phyloP scores from a whole-genome alignment of 1,284 basidiomycete genomes.

The Xerocomus nothofagi region DNA sequence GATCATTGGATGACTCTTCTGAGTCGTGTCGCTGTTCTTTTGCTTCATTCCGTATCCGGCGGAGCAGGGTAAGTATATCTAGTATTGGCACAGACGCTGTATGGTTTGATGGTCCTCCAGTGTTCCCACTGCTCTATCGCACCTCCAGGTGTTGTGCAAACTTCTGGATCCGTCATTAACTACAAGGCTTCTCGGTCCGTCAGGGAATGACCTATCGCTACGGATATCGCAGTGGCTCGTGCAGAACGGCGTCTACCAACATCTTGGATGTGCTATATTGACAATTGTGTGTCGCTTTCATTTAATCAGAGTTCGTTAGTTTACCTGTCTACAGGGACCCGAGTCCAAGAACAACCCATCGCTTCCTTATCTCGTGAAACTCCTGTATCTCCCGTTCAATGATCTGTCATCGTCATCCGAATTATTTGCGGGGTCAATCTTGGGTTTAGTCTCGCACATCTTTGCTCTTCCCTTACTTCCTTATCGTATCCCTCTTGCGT shows the following conservation, averaged over 20 bases:
- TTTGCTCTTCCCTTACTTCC: slow-evolving; percentile 65
- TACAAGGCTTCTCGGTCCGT: slow-evolving; percentile 6
- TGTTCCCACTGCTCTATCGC: slow-evolving; percentile 19
- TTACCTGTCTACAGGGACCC: slow-evolving; percentile 18
- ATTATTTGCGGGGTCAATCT: slow-evolving; percentile 35
- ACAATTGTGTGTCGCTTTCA: slow-evolving; percentile 27
- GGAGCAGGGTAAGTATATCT: slow-evolving; percentile 44
- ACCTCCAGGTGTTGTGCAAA: slow-evolving; percentile 31
- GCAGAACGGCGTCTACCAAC: slow-evolving; percentile 18
- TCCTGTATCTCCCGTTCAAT: slow-evolving; percentile 28
- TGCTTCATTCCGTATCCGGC: slow-evolving; percentile 52
- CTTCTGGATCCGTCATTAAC: slow-evolving; percentile 23
- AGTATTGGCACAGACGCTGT: not conserved
- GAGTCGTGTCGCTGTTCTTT: slow-evolving; percentile 44
- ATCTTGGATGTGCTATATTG: slow-evolving; percentile 18
- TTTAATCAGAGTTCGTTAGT: not conserved
- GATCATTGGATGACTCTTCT: slow-evolving; percentile 61
- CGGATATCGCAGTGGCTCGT: slow-evolving; percentile 20
- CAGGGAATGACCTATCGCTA: slow-evolving; percentile 14
- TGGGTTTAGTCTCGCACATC: slow-evolving; percentile 47
- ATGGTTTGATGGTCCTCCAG: slow-evolving; percentile 27
- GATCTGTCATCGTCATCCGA: slow-evolving; percentile 34
- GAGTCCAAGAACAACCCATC: slow-evolving; percentile 32
- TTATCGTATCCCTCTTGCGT: slow-evolving; percentile 60
- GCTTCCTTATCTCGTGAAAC: slow-evolving; percentile 34